Conservation (phyloP, 106 monocot species). For the Narthecium ossifragum region DNA sequence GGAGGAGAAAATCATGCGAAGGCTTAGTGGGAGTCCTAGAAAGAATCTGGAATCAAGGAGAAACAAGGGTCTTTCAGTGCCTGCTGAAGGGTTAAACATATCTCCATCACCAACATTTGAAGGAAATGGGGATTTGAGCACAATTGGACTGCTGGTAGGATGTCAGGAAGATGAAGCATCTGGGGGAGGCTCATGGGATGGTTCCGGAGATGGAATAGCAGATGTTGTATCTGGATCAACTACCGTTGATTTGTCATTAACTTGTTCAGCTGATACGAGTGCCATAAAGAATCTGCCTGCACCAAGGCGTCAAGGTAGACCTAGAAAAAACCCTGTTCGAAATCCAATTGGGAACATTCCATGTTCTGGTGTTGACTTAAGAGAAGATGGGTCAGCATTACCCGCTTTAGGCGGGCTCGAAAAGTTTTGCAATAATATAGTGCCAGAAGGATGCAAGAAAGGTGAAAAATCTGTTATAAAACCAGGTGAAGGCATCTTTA, state of each 20-base stretch:
- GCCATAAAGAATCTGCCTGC: background rate
- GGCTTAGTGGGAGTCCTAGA: slow-evolving; percentile 5
- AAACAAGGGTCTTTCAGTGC: background rate
- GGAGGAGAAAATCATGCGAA: background rate
- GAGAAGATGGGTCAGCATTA: background rate
- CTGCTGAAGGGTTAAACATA: background rate
- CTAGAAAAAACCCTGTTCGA: slow-evolving; percentile 18
- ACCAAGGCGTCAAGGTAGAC: slow-evolving; percentile 31
- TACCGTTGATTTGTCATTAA: background rate
- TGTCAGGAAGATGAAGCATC: too few species aligned
- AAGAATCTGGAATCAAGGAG: background rate
- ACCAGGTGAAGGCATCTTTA: too few species aligned
- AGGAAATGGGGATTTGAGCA: too few species aligned
- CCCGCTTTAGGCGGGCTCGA: too few species aligned
- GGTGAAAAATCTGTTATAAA: too few species aligned
- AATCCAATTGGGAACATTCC: background rate
- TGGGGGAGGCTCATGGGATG: too few species aligned
- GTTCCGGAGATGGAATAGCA: too few species aligned
- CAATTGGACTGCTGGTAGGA: too few species aligned
- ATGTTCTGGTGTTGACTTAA: background rate
- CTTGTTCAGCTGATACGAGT: slow-evolving; percentile 5
- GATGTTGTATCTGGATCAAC: too few species aligned
- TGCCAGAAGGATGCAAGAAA: too few species aligned
- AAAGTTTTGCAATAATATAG: too few species aligned
- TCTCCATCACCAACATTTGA: too few species aligned